Percentiles rank a stretch among this genome's conserved stretches.
Conservation (phyloP, 1,139 yeast genomes). For the Yamadazyma dushanensis region DNA sequence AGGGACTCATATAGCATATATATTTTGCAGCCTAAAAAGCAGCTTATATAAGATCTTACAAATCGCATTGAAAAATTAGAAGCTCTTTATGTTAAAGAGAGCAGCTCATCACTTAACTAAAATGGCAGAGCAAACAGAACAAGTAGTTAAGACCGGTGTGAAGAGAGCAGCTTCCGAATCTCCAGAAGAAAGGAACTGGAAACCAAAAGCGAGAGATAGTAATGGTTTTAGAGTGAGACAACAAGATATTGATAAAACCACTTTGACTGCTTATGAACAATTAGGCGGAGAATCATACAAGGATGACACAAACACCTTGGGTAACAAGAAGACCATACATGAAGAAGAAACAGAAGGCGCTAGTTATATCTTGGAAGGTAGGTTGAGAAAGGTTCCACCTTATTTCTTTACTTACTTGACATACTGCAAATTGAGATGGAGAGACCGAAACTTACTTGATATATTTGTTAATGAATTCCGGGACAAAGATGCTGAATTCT, state of each 20-base stretch:
- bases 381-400: constrained; percentile 74
- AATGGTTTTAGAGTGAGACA: constrained; percentile 51
- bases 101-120: not conserved
- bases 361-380: constrained; percentile 52
- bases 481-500: constrained; percentile 71
- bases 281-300: constrained; percentile 34
- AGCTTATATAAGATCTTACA: not conserved
- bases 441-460: constrained; percentile 74
- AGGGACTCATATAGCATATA: constrained; percentile 55
- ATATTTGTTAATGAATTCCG: constrained; percentile 84
- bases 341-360: constrained; percentile 59
- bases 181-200: constrained; percentile 16
- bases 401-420: constrained; percentile 89
- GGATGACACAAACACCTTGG: constrained; percentile 23
- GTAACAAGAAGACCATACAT: constrained; percentile 44
- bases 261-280: constrained; percentile 41
- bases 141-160: constrained; percentile 12
- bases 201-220: constrained; percentile 38
- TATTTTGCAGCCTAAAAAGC: not conserved
- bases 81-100: not conserved
- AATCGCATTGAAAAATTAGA: not conserved
- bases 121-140: constrained; percentile 5
- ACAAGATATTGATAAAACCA: constrained; percentile 45
- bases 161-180: constrained; percentile 24
- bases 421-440: constrained; percentile 90